phyloP scores from a whole-genome alignment of 257 asterid species.

The Fraxinus cuspidata region DNA sequence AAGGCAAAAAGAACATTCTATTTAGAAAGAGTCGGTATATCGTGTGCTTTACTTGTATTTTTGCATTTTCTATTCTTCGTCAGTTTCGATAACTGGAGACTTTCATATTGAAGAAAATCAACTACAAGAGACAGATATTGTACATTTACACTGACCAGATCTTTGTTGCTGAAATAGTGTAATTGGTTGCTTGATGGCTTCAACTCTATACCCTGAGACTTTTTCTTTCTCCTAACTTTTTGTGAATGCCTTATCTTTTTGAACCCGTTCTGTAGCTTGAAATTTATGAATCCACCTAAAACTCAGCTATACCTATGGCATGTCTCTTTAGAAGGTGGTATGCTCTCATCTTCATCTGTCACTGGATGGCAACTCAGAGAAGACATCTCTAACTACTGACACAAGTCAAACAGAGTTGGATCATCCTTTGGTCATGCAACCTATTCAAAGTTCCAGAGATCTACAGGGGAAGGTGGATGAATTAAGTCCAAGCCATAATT shows the following conservation, averaged over 20 bases:
- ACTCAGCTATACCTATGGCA: constrained; percentile 19
- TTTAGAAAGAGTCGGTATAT: not conserved
- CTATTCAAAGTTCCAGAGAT: constrained; percentile 34
- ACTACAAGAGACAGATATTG: not conserved
- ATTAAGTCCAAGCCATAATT: constrained; percentile 22
- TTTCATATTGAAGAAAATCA: constrained; percentile 13
- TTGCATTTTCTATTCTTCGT: constrained; percentile 8
- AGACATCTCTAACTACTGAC: constrained; percentile 31
- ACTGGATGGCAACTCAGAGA: constrained; percentile 44
- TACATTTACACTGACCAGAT: not conserved
- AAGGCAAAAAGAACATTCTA: not conserved
- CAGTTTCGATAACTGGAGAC: constrained; percentile 7
- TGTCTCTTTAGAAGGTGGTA: constrained; percentile 52
- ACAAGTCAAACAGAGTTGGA: constrained; percentile 36
- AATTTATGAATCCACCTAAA: constrained; percentile 16
- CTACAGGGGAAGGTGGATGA: constrained; percentile 31
- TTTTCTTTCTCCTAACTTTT: constrained; percentile 21
- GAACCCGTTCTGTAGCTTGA: constrained; percentile 8
- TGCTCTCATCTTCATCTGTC: constrained; percentile 61
- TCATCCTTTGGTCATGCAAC: constrained; percentile 25
- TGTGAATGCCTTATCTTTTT: constrained; percentile 11
- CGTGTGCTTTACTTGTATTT: constrained; percentile 7
- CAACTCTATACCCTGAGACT: constrained; percentile 15
- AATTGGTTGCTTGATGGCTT: constrained; percentile 8
- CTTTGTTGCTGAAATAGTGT: constrained; percentile 20